Evolutionary conservation across 106 monocot genomes (phyloP), one percentile per base, ranked within the genome.

Genomic region (Phalaenopsis aphrodite): DNA sequence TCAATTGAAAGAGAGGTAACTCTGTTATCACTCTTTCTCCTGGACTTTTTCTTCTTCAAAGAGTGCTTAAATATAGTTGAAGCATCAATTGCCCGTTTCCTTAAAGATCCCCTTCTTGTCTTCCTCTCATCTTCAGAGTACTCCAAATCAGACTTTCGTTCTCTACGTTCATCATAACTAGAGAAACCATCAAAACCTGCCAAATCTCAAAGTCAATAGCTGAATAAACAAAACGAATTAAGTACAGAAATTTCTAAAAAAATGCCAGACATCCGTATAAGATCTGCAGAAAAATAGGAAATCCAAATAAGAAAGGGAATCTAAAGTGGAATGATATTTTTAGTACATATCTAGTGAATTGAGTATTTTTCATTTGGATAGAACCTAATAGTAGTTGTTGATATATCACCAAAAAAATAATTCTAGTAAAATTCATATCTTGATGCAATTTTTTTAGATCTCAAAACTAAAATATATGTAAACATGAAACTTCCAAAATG

Each of bases 61-160:
- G 90, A 88, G 71, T 88, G 86, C 58, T 86, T 85, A 77, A 90
- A 84, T 73, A 80, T 90, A n/a, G 79, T 84, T 18, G 90, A 90
- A 69, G 88, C 90, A 82, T 86, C 82, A 67, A 88, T 82, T 24
- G 88, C 88, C 67, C 85, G 88, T 75, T 80, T 90, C 85, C 86
- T 90, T 19, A 90, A 48, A 5, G 90, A 86, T 23, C 88, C 86
- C 41, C 86, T 88, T 77, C 86, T 85, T 36, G 78, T 68, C 75
- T 61, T 90, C 75, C 83, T 90, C 36, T 90, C 90, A 84, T 90
- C 90, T 78, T 88, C 90, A 65, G 90, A 88, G 39, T 77, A 81
- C 47, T 88, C 88, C 66, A 90, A 76, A 58, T 90, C 90, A 37
- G 88, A 86, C 75, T 78, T 87, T 42, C 84, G 77, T 65, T 88